phyloP scores from a whole-genome alignment of 2,329 filamentous ascomycete species.

The Leptosphaerulina australis region DNA sequence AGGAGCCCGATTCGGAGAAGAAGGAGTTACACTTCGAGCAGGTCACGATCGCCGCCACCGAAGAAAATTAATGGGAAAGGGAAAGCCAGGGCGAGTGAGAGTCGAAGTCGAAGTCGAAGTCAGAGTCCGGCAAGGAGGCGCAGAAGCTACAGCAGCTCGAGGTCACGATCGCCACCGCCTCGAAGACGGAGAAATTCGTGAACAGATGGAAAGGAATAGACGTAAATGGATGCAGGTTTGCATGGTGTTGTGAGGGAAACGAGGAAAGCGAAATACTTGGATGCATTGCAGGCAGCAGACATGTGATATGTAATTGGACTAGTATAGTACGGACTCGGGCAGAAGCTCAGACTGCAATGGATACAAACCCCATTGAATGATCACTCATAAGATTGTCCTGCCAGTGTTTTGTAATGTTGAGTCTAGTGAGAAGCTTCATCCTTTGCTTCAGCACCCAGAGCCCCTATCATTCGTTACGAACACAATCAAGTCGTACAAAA shows the following conservation, averaged over 20 bases:
- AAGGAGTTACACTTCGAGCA: constrained; percentile 3
- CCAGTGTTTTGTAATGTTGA: too few relatives aligned
- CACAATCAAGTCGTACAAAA: too few relatives aligned
- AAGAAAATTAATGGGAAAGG: constrained; percentile 14
- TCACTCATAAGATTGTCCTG: too few relatives aligned
- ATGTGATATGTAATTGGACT: constrained; percentile 3
- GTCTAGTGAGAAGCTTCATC: too few relatives aligned
- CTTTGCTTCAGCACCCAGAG: too few relatives aligned
- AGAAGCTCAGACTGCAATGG: neutral
- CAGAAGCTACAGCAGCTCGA: constrained; percentile 19
- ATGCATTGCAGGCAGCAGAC: neutral
- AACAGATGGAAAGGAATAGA: neutral
- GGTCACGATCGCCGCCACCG: constrained; percentile 15
- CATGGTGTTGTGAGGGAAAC: too few relatives aligned
- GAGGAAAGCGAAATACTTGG: neutral
- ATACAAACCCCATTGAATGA: too few relatives aligned
- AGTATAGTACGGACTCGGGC: neutral
- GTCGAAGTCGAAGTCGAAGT: constrained; percentile 11
- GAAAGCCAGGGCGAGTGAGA: constrained; percentile 8
- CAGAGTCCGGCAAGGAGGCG: constrained; percentile 16
- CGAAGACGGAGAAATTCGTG: constrained; percentile 21
- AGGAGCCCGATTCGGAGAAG: constrained; percentile 9
- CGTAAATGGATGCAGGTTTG: neutral
- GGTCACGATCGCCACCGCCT: constrained; percentile 20
- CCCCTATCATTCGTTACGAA: too few relatives aligned